These are phyloP conservation scores for Sporothrix globosa DNA, from an alignment of 2,329 filamentous ascomycete genomes.

Conservation along the genomic window DNA sequence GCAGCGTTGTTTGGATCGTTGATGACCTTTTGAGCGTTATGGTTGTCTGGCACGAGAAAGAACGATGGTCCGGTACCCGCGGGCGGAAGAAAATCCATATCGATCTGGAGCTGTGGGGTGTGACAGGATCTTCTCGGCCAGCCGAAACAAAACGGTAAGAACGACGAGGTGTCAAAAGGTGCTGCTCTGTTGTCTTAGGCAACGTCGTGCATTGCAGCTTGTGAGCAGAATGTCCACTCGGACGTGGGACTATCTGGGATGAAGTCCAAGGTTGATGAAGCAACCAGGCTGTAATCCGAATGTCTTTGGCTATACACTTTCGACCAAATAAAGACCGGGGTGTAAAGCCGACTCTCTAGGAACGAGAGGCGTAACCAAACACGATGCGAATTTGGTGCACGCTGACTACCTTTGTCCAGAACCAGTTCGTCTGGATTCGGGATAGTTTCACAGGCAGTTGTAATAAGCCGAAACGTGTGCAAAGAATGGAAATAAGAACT, in stretches of 20 bases:
- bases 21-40: background rate
- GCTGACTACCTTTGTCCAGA: no score
- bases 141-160: background rate
- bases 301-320: background rate
- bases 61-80: slow-evolving; percentile 16
- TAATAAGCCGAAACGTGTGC: no score
- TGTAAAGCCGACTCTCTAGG: no score
- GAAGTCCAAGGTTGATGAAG: background rate
- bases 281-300: background rate
- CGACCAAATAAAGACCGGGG: no score
- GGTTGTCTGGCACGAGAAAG: slow-evolving; percentile 25
- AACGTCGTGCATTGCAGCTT: background rate
- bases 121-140: no score
- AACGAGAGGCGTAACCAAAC: no score
- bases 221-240: background rate
- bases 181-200: background rate
- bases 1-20: background rate
- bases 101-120: background rate
- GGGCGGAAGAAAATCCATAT: background rate
- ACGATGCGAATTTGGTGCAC: no score
- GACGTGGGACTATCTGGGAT: background rate
- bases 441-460: no score
- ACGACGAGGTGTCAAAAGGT: background rate
- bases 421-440: no score
- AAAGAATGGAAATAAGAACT: background rate